Evolutionary conservation across 805 yeast species (phyloP), one percentile per base, ranked within the genome.

Genomic region (Myxozyma geophila): DNA sequence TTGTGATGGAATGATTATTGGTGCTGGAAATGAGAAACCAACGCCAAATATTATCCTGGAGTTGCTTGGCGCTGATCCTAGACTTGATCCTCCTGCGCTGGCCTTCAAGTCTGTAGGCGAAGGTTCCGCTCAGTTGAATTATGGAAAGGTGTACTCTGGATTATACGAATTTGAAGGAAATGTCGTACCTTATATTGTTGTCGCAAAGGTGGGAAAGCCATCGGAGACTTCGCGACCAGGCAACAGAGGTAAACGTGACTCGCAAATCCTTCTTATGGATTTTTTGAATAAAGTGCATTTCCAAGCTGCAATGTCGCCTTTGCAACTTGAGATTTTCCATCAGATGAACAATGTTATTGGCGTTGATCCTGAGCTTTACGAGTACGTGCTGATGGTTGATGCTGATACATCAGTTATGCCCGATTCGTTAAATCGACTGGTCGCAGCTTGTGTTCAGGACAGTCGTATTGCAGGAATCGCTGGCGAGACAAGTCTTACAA

Each of bases 201-300:
- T 85, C 62, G 86, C 82, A 59, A 85, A 85, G 71, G 81, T 83
- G 58, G 88, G 88, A 44, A 78, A 83, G 2, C 85, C 85, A 0
- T 79, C 77, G 5, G 88, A 85, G 73, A 79, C 77, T 72, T 52
- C 71, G 13, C 66, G 70, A 63, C 87, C 88, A 7, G 88, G 88
- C 60, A 85, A 85, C 73, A 78, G 88, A 73, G 88, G 88, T 70
- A 85, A 85, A 73, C 83, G 88, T 71, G 88, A 85, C 71, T 83
- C 88, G 21, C 88, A 85, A 73, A 79, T 84, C 59, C 74, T 85
- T 65, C 74, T 85, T 69, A 82, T 85, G 85, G 80, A 83, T 49
- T 84, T 83, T 74, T 77, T 85, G 69, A 87, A 85, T 73, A 80
- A 81, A 62, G 85, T 85, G 15, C 86, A 84, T 74, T 82, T 82